Base-by-base conservation (phyloP, 208 protist species). In the Naegleria fowleri region DNA sequence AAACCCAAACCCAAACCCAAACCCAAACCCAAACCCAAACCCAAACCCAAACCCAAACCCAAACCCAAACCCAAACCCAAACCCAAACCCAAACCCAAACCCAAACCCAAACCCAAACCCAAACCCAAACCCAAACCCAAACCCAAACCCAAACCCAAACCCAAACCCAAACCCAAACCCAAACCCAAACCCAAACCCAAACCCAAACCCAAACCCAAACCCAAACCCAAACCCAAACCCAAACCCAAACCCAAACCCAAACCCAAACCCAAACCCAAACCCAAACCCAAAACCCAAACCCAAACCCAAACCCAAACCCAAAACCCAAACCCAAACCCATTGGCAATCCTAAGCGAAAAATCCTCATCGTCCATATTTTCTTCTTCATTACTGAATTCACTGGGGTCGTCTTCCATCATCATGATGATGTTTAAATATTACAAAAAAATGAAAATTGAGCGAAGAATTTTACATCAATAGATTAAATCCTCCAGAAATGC, bases 101-200 rank as follows among this genome's bases (percentile, higher is more conserved):
- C 89, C 89, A 90, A 86, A 83, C 84, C 89, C 67, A 90, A 84
- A 83, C 48, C 89, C 84, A 55, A 86, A 83, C 84, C 89, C 89
- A 55, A 86, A 76, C 84, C 89, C 88, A 90, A 59, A 83, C 55
- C 39, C 88, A 90, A 90, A 79, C 55, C 43, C 88, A 90, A 90
- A 83, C 55, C 51, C 88, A 90, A 59, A 83, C 55, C 39, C 88
- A 90, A 90, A 83, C 55, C 88, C 85, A 88, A 88, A 67, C 52
- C 51, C 88, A 90, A 59, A 83, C 55, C 88, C 88, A 90, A 90
- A 83, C 55, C 39, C 88, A 90, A 59, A 83, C 55, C 39, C 88
- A 90, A 75, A 83, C 55, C 51, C 88, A 90, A 75, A 83, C 55
- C 88, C 88, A 90, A 90, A 83, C 55, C 58, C 88, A 90, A 90